Evolutionary conservation across 2,329 filamentous ascomycete genomes (phyloP).

Genomic region (Alternaria hordeiaustralica): DNA sequence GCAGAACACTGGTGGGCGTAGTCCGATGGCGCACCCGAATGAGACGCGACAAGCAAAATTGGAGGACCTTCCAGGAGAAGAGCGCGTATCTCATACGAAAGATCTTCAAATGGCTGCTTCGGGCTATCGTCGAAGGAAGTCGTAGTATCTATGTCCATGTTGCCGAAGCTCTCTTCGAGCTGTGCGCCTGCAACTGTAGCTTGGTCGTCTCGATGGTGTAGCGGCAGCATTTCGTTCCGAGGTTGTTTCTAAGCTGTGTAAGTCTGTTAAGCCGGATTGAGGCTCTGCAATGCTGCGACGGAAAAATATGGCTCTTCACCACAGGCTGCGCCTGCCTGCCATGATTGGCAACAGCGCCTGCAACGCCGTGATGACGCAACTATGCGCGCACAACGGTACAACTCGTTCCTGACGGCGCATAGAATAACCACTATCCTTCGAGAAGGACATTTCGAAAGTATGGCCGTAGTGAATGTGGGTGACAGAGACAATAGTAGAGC

Average conservation of each 20-base stretch:
- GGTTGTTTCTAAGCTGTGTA: background rate
- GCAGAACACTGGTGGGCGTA: slow-evolving; percentile 3
- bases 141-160: background rate
- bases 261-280: background rate
- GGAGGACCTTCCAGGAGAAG: slow-evolving; percentile 3
- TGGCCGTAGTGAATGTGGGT: background rate
- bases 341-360: background rate
- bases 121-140: background rate
- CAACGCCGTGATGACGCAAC: background rate
- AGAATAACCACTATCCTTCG: background rate
- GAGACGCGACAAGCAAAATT: background rate
- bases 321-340: background rate
- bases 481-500: background rate
- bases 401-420: background rate
- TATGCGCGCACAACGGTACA: background rate
- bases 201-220: background rate
- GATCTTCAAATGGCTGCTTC: background rate
- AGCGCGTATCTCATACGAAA: background rate
- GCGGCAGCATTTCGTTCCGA: background rate
- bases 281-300: background rate
- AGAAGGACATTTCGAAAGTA: background rate
- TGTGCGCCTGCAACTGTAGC: background rate
- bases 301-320: background rate
- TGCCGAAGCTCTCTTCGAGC: background rate
- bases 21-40: slow-evolving; percentile 1